Evolutionary conservation across 805 yeast genomes (phyloP), one percentile per base, ranked within the genome.

Genomic region (Cyberlindnera suaveolens): DNA sequence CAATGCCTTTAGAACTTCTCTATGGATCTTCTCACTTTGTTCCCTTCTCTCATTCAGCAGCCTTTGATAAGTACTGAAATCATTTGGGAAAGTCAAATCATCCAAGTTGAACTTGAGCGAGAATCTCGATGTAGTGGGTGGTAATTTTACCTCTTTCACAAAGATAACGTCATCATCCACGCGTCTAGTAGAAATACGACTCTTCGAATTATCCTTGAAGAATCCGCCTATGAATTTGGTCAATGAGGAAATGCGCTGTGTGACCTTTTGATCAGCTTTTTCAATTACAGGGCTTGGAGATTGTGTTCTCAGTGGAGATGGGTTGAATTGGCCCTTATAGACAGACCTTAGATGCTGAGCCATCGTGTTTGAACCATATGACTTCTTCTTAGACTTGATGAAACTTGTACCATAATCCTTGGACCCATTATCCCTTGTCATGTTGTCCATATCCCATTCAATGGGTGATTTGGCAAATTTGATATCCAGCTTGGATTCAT

Each of bases 1-100:
- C 9, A 42, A 32, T 1, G 47, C 58, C 18, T 63, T 69, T 17
- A 64, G 51, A 39, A 62, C 68, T 18, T 62, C 61, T n/a, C 62
- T 54, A 41, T 61, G 64, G 18, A 66, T 51, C 17, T 63, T 56
- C 6, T 64, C 68, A 46, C 61, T 67, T 26, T 62, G 51, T 41
- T 61, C 62, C 41, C 62, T 60, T 31, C 74, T 64, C 49, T 73
- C 75, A 38, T 64, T 65, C 46, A 73, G 54, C 17, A 72, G 60
- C 43, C 65, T 65, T 48, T 68, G 74, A 47, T 72, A 75, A 39
- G 64, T 69, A 43, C 64, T 66, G 52, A 65, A 71, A 34, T 65
- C 68, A 26, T 60, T 57, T 31, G 62, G 63, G 40, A 65, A 62
- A 6, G 58, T 51, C 13, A 56, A 36, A 14, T 57, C 46, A 6